Conservation (phyloP, 345 rosid genomes). For the Salix udensis region DNA sequence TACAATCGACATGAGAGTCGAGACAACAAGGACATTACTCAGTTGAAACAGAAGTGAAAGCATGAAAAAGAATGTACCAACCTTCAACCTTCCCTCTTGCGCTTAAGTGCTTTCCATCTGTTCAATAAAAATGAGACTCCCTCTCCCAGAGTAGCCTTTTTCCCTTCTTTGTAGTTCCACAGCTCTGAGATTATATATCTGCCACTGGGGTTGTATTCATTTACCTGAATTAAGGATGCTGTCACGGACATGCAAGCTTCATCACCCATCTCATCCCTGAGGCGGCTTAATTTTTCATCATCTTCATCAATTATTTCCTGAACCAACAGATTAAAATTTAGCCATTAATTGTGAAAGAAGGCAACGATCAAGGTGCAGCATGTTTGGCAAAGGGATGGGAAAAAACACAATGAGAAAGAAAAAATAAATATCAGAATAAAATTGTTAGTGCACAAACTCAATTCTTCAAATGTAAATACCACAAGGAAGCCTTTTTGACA, state of each 20-base stretch:
- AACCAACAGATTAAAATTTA: slow-evolving; percentile 13
- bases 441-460: background rate
- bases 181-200: slow-evolving; percentile 70
- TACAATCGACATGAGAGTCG: background rate
- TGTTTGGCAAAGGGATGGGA: background rate
- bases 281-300: slow-evolving; percentile 59
- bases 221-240: slow-evolving; percentile 63
- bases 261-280: slow-evolving; percentile 56
- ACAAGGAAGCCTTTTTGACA: background rate
- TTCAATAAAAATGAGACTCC: slow-evolving; percentile 54
- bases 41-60: background rate
- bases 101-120: slow-evolving; percentile 42
- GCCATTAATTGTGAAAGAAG: slow-evolving; percentile 1
- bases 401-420: background rate
- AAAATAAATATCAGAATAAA: background rate
- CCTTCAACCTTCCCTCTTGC: slow-evolving; percentile 31
- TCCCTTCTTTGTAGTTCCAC: slow-evolving; percentile 70
- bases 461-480: background rate
- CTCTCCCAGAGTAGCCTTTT: slow-evolving; percentile 61
- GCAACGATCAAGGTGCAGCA: background rate
- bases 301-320: slow-evolving; percentile 65
- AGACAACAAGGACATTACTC: background rate
- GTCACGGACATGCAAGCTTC: slow-evolving; percentile 58
- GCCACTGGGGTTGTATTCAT: slow-evolving; percentile 92
- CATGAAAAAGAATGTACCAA: background rate